These are phyloP conservation scores for Avena sativa DNA, from an alignment of 176 grass and related monocot species.

Conservation along the genomic window DNA sequence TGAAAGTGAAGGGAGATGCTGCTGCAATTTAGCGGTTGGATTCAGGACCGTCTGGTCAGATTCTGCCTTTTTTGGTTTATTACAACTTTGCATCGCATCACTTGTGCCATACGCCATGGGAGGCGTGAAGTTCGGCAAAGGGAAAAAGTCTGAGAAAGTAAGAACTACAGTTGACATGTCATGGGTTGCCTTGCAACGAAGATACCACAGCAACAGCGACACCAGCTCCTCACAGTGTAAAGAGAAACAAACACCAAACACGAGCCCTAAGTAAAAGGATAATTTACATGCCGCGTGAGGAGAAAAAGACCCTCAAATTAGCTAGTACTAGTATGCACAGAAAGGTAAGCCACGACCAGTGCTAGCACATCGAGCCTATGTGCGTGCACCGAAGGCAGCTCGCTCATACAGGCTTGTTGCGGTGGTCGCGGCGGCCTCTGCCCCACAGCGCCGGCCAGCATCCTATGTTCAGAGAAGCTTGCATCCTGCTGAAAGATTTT, in stretches of 20 bases:
- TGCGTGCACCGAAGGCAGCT: too few relatives aligned
- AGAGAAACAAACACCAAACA: background rate
- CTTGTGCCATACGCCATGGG: background rate
- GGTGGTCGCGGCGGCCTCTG: slow-evolving; percentile 23
- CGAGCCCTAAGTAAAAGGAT: background rate
- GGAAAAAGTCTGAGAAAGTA: background rate
- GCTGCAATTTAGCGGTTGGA: background rate
- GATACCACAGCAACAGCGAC: background rate
- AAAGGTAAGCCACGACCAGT: background rate
- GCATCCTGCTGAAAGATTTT: slow-evolving; percentile 28
- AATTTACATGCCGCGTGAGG: background rate
- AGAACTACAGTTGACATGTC: background rate
- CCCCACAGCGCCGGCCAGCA: slow-evolving; percentile 61
- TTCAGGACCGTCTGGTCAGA: too few relatives aligned
- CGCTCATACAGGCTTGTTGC: background rate
- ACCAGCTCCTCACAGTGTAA: background rate
- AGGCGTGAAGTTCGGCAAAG: background rate
- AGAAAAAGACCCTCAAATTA: background rate
- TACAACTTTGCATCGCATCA: background rate
- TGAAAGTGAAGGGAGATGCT: background rate
- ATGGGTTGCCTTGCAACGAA: background rate
- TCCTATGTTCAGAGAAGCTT: slow-evolving; percentile 23
- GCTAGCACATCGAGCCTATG: too few relatives aligned
- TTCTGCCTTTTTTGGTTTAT: too few relatives aligned
- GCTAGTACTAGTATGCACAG: background rate